phyloP scores from a whole-genome alignment of 345 rosid species.

The Linum tenue region DNA sequence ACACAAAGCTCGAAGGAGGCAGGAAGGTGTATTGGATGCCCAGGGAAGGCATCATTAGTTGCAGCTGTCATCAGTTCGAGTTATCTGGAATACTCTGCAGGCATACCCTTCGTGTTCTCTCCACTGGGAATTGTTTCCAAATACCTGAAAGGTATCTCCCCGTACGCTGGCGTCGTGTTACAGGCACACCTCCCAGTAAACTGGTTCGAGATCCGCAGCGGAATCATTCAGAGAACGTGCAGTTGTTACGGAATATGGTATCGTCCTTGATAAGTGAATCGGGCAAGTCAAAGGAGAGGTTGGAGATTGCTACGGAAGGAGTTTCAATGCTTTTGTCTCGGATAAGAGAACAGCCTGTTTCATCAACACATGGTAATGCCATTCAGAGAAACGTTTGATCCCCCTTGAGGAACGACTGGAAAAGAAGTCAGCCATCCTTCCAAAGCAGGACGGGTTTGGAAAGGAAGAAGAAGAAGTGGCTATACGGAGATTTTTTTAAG shows the following conservation, averaged over 20 bases:
- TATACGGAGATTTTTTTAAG: too few species aligned
- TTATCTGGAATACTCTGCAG: slow-evolving; percentile 93
- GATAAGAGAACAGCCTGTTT: slow-evolving; percentile 60
- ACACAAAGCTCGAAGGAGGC: slow-evolving; percentile 86
- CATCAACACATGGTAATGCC: slow-evolving; percentile 5
- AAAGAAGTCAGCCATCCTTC: too few species aligned
- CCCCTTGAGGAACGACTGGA: too few species aligned
- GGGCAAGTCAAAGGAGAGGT: slow-evolving; percentile 71
- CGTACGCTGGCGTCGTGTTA: slow-evolving; percentile 69
- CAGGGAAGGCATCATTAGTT: slow-evolving; percentile 76
- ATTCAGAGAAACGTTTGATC: too few species aligned
- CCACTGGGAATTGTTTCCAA: slow-evolving; percentile 88
- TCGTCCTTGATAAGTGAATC: slow-evolving; percentile 64
- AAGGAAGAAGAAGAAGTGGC: too few species aligned
- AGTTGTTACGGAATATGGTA: slow-evolving; percentile 66
- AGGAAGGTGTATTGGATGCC: slow-evolving; percentile 87
- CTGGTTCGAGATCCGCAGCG: slow-evolving; percentile 32
- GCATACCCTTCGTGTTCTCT: slow-evolving; percentile 87
- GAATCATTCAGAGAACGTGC: slow-evolving; percentile 57
- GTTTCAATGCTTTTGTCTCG: slow-evolving; percentile 64
- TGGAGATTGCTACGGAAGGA: slow-evolving; percentile 70
- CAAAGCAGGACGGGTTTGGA: too few species aligned
- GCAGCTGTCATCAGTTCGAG: slow-evolving; percentile 92
- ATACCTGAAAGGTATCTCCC: slow-evolving; percentile 85
- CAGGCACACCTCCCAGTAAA: slow-evolving; percentile 32